Conservation (phyloP, 2,329 filamentous ascomycete species). For the Fusarium duplospermum region DNA sequence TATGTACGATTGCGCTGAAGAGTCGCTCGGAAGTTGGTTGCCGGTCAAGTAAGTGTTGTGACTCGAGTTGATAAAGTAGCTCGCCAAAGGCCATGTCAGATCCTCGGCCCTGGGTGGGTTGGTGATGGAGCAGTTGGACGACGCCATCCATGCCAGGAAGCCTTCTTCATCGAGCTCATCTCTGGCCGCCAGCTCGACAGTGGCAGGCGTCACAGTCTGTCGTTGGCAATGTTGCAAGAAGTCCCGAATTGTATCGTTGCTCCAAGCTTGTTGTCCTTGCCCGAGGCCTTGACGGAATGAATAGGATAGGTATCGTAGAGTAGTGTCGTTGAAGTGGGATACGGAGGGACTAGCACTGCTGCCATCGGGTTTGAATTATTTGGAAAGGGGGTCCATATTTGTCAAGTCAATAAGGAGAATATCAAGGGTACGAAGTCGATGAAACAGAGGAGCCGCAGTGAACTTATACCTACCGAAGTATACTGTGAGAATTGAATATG, state of each 20-base stretch:
- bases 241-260: not conserved
- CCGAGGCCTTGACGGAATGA: not conserved
- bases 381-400: not conserved
- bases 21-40: constrained; percentile 86
- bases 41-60: constrained; percentile 95
- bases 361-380: not conserved
- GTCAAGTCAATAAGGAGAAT: not conserved
- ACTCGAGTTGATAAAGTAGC: constrained; percentile 93
- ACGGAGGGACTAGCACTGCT: not conserved
- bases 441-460: not conserved
- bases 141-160: constrained; percentile 69
- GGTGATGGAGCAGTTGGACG: constrained; percentile 57
- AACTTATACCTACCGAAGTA: not conserved
- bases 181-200: not conserved
- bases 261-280: not conserved
- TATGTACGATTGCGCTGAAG: constrained; percentile 89
- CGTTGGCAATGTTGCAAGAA: not conserved
- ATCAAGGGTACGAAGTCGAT: not conserved
- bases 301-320: not conserved
- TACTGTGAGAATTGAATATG: not conserved
- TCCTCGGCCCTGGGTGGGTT: constrained; percentile 58
- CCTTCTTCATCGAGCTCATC: constrained; percentile 55
- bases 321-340: not conserved
- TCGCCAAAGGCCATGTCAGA: constrained; percentile 82
- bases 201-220: not conserved